Conservation (phyloP, 805 yeast species). For the Torulaspora gathmanii region DNA sequence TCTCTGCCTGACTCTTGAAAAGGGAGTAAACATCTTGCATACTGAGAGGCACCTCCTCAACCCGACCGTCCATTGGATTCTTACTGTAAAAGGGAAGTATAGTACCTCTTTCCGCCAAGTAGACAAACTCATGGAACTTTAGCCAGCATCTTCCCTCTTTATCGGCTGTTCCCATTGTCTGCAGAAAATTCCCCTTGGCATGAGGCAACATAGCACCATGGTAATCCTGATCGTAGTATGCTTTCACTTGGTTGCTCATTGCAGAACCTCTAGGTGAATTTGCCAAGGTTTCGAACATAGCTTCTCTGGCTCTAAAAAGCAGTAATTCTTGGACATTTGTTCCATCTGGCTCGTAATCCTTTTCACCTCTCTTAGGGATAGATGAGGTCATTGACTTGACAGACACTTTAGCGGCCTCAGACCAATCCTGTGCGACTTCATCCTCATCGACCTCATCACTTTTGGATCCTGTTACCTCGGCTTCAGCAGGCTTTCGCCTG, state of each 20-base stretch:
- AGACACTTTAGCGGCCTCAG: slow-evolving; percentile 33
- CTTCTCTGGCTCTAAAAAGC: slow-evolving; percentile 52
- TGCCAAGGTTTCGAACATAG: slow-evolving; percentile 67
- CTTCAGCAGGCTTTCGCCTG: slow-evolving; percentile 2
- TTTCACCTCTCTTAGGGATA: slow-evolving; percentile 70
- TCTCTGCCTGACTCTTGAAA: slow-evolving; percentile 39
- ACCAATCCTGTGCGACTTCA: slow-evolving; percentile 55
- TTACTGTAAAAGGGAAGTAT: slow-evolving; percentile 39
- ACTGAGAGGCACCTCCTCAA: slow-evolving; percentile 43
- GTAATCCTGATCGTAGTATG: slow-evolving; percentile 41
- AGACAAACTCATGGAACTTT: slow-evolving; percentile 63
- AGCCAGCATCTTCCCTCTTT: slow-evolving; percentile 48
- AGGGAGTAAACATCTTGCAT: slow-evolving; percentile 60
- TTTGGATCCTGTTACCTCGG: slow-evolving; percentile 6
- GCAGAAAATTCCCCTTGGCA: slow-evolving; percentile 71
- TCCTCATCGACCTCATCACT: slow-evolving; percentile 35
- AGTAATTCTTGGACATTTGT: slow-evolving; percentile 47
- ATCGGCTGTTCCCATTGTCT: slow-evolving; percentile 63
- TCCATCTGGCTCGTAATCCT: slow-evolving; percentile 82
- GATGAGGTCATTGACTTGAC: slow-evolving; percentile 18
- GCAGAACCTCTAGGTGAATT: slow-evolving; percentile 44
- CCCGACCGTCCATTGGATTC: slow-evolving; percentile 20
- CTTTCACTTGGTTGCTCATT: slow-evolving; percentile 48
- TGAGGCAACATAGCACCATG: slow-evolving; percentile 39
- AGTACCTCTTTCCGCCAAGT: slow-evolving; percentile 77